Conservation (phyloP, 441 rosid species). For the Arabidopsis hybrid region DNA sequence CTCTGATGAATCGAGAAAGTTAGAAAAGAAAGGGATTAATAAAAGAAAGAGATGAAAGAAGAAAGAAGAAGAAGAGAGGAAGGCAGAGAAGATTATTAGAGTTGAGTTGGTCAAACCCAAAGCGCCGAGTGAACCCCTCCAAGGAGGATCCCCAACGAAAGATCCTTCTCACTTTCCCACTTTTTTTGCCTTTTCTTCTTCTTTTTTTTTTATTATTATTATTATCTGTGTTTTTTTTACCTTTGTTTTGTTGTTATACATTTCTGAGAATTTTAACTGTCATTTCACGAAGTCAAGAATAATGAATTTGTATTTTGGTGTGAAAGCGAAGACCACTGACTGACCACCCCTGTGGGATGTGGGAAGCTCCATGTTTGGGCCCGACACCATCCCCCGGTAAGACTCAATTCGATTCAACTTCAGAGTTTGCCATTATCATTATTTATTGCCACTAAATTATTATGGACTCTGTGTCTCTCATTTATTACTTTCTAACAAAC, state of each 20-base stretch:
- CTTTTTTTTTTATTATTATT: no score
- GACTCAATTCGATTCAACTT: no score
- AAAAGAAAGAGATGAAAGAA: neutral
- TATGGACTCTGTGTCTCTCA: no score
- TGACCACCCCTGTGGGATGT: no score
- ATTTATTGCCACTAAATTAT: no score
- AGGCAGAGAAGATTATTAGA: conserved; percentile 35
- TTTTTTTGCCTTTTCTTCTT: neutral
- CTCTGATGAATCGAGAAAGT: neutral
- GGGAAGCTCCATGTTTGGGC: no score
- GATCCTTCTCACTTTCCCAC: conserved; percentile 38
- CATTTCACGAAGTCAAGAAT: neutral
- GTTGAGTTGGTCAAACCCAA: conserved; percentile 61
- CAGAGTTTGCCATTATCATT: no score
- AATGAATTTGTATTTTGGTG: neutral
- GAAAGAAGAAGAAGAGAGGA: conserved; percentile 22
- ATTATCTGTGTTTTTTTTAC: no score
- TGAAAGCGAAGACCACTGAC: conserved; percentile 17
- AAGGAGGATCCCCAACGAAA: neutral
- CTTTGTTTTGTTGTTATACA: no score
- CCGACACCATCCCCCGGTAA: no score
- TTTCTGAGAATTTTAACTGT: no score
- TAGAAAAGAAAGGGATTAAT: neutral
- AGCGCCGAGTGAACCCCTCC: conserved; percentile 40
- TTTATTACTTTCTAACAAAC: neutral